These are phyloP conservation scores for Hypoxylon sp. DNA, from an alignment of 2,329 filamentous ascomycete genomes.

Conservation along the genomic window DNA sequence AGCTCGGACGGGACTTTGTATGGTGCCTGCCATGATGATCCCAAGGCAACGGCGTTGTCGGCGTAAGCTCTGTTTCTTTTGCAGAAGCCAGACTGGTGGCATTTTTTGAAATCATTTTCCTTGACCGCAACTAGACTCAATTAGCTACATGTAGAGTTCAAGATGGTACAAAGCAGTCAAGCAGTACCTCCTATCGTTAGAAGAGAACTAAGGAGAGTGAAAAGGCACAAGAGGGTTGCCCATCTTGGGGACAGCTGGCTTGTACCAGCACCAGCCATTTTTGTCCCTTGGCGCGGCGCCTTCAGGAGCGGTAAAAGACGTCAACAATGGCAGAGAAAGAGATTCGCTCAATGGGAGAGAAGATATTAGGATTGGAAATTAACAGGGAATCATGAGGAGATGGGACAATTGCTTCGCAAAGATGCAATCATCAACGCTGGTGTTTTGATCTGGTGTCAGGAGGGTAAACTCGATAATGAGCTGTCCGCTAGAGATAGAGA, in stretches of 20 bases:
- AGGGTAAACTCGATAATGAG: slow-evolving; percentile 13
- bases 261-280: slow-evolving; percentile 61
- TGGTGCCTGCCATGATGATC: slow-evolving; percentile 77
- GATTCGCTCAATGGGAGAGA: slow-evolving; percentile 8
- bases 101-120: slow-evolving; percentile 97
- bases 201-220: slow-evolving; percentile 66
- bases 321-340: slow-evolving; percentile 45
- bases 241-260: slow-evolving; percentile 65
- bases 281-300: slow-evolving; percentile 42
- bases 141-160: slow-evolving; percentile 17
- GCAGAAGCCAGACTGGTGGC: slow-evolving; percentile 95
- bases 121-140: slow-evolving; percentile 76
- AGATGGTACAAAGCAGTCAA: not conserved
- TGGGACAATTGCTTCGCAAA: slow-evolving; percentile 18
- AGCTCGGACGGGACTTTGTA: slow-evolving; percentile 79
- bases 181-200: slow-evolving; percentile 68
- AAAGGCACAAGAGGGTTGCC: slow-evolving; percentile 68
- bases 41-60: slow-evolving; percentile 72
- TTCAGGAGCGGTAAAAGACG: slow-evolving; percentile 43
- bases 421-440: slow-evolving; percentile 22
- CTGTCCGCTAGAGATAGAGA: slow-evolving; percentile 20
- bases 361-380: slow-evolving; percentile 15
- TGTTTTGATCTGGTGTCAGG: slow-evolving; percentile 3
- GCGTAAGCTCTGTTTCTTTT: slow-evolving; percentile 92
- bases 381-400: slow-evolving; percentile 19